Percentiles rank a stretch among this genome's conserved stretches.
These are phyloP conservation scores for Trichoderma harzianum DNA, from an alignment of 2,329 filamentous ascomycete species.

Conservation along the genomic window DNA sequence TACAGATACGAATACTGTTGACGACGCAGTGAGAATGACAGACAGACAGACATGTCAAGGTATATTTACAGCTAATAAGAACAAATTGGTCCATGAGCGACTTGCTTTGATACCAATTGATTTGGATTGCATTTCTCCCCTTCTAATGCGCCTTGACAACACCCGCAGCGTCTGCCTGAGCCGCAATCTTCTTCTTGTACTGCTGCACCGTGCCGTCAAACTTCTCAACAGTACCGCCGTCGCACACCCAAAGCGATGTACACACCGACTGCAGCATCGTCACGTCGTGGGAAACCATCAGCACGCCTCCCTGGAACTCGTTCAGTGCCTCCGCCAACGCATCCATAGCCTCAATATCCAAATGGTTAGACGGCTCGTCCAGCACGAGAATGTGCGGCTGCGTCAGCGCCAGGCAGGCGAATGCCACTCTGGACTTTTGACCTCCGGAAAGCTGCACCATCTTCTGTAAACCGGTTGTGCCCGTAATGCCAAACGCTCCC, in stretches of 20 bases:
- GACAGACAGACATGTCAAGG: not conserved
- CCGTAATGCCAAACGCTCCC: conserved; percentile 85
- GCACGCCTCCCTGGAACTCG: conserved; percentile 86
- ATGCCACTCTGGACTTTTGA: conserved; percentile 97
- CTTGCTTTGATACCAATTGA: no score
- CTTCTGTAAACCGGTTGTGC: conserved; percentile 94
- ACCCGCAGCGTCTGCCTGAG: conserved; percentile 83
- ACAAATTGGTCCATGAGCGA: no score
- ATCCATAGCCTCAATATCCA: conserved; percentile 99
- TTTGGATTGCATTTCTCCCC: not conserved
- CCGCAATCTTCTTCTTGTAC: conserved; percentile 94
- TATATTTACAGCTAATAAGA: not conserved
- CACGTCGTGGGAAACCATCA: conserved; percentile 99
- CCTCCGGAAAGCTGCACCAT: conserved; percentile 93
- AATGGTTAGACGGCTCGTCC: conserved; percentile 96
- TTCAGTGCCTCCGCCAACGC: conserved; percentile 79
- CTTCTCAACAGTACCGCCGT: conserved; percentile 89
- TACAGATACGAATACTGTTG: not conserved
- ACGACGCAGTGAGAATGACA: not conserved
- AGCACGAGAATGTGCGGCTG: conserved; percentile 97
- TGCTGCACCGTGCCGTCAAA: conserved; percentile 92
- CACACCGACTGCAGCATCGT: conserved; percentile 98
- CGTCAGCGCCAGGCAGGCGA: conserved; percentile 88
- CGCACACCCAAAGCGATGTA: conserved; percentile 93
- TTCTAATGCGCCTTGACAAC: conserved; percentile 67